Base-by-base conservation (phyloP, 169 alveolate species). In the Cytauxzoon felis region DNA sequence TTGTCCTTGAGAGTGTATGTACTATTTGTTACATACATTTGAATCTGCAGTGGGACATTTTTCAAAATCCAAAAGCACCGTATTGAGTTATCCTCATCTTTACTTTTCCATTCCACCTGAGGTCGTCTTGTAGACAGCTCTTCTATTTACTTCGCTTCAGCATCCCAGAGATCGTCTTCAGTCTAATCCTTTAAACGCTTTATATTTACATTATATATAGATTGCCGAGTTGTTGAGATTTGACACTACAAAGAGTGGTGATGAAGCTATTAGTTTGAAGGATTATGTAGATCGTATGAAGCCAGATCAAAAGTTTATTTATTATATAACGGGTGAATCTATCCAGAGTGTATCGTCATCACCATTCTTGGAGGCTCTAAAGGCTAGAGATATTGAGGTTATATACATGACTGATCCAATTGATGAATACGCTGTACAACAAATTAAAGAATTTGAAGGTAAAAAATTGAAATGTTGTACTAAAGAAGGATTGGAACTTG, bases 311-410 rank as follows among this genome's bases (percentile, higher is more conserved):
- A 98, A 96, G 89, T 97, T 94, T 75, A 97, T 98, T 82, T 98
- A 89, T 94, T 98, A 96, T 94, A 96, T 98, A 75, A 96, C 99
- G 23, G 99, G 99, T 41, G 99, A 97, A 87, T 92, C 98, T 50
- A 92, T 89, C 49, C 94, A 93, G 45, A 93, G 96, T 11, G 99
- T 96, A 33, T 93, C 96, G 19, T 88, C 92, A 72, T 94, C 99
- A 11, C 99, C 99, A 34, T 97, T 97, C 97, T 91, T 97, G 57
- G 99, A 98, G 91, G 91, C 92, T 16, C 95, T 98, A 19, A 92
- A 93, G 73, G 95, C 97, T 88, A 93, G 91, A 88, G 99, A 97
- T 53, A 88, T 80, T 63, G 99, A 97, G 88, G 99, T 96, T 70
- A 87, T 98, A 34, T 98, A 94, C 93, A 93, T 98, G 97, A 94